Percentiles rank a stretch among this genome's conserved stretches.
Evolutionary conservation across 1,139 yeast genomes (phyloP).

Genomic region (Diutina pseudorugosa): DNA sequence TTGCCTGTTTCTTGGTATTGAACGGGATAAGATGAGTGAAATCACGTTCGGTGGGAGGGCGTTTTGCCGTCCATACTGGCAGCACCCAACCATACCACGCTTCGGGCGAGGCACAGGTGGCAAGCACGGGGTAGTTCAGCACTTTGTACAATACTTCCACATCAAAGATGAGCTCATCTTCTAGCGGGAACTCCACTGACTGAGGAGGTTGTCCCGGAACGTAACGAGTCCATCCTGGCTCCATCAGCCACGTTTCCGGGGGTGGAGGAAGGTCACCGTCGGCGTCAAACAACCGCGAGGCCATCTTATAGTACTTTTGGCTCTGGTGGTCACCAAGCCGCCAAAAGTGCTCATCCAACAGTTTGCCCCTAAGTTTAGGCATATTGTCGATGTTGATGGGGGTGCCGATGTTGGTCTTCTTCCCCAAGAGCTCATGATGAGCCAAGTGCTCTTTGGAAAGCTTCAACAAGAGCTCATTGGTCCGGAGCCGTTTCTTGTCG

Average conservation of each 20-base stretch:
- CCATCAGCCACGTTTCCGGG: slow-evolving; percentile 33
- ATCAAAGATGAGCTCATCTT: slow-evolving; percentile 68
- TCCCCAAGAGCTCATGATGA: slow-evolving; percentile 62
- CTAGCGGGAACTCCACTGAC: slow-evolving; percentile 54
- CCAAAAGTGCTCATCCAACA: slow-evolving; percentile 78
- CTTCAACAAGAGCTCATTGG: slow-evolving; percentile 31
- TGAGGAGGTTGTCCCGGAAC: slow-evolving; percentile 38
- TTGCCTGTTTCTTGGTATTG: slow-evolving; percentile 34
- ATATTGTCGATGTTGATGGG: slow-evolving; percentile 49
- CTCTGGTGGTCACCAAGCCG: slow-evolving; percentile 50
- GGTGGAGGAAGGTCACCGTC: slow-evolving; percentile 34
- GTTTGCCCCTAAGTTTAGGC: slow-evolving; percentile 57
- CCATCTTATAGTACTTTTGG: slow-evolving; percentile 47
- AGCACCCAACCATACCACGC: slow-evolving; percentile 98
- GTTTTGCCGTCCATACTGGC: slow-evolving; percentile 47
- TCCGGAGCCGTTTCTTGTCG: slow-evolving; percentile 14
- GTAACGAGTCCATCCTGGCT: slow-evolving; percentile 81
- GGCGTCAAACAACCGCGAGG: slow-evolving; percentile 23
- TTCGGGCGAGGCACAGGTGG: slow-evolving; percentile 61
- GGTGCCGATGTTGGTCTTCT: slow-evolving; percentile 51
- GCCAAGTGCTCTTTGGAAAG: slow-evolving; percentile 52
- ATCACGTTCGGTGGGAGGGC: slow-evolving; percentile 14
- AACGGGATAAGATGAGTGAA: slow-evolving; percentile 68
- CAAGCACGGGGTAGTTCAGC: slow-evolving; percentile 67
- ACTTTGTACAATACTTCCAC: slow-evolving; percentile 76